These are phyloP conservation scores for Phaeosphaeriaceae sp. DNA, from an alignment of 2,329 filamentous ascomycete genomes.

Conservation along the genomic window DNA sequence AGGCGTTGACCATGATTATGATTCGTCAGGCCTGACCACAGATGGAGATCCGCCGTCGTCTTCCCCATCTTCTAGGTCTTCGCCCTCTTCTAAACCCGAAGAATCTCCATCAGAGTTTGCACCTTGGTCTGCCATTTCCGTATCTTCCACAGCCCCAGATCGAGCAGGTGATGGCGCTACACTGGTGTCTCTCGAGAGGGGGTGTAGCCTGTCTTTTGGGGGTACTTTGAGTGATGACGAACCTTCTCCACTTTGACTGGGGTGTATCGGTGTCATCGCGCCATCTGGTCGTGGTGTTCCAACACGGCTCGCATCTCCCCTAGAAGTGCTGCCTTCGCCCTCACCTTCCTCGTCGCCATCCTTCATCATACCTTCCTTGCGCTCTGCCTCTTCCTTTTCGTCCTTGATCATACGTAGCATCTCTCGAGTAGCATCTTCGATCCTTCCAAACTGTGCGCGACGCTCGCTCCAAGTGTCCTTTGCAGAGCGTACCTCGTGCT, in stretches of 20 bases:
- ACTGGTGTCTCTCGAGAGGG: slow-evolving; percentile 37
- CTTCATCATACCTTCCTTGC: slow-evolving; percentile 71
- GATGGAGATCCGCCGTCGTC: slow-evolving; percentile 33
- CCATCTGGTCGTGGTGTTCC: slow-evolving; percentile 55
- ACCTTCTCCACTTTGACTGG: slow-evolving; percentile 39
- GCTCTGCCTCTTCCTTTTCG: slow-evolving; percentile 93
- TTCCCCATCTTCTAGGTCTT: slow-evolving; percentile 40
- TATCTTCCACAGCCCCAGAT: slow-evolving; percentile 35
- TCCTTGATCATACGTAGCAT: slow-evolving; percentile 86
- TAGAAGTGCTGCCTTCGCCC: slow-evolving; percentile 47
- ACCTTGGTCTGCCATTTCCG: slow-evolving; percentile 39
- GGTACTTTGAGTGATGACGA: slow-evolving; percentile 35
- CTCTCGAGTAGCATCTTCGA: slow-evolving; percentile 90
- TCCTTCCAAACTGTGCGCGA: slow-evolving; percentile 82
- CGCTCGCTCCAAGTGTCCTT: slow-evolving; percentile 84
- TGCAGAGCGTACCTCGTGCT: slow-evolving; percentile 83
- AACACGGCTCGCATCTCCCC: slow-evolving; percentile 48
- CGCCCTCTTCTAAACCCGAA: slow-evolving; percentile 41
- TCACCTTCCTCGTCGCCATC: slow-evolving; percentile 50
- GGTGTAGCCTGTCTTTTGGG: slow-evolving; percentile 40
- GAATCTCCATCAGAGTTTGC: slow-evolving; percentile 36
- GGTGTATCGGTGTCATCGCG: slow-evolving; percentile 49
- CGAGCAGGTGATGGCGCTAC: slow-evolving; percentile 33
- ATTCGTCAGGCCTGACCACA: slow-evolving; percentile 38
- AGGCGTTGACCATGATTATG: slow-evolving; percentile 18